Base-by-base conservation (phyloP, 495 filamentous ascomycete species). In the Neurospora africana region DNA sequence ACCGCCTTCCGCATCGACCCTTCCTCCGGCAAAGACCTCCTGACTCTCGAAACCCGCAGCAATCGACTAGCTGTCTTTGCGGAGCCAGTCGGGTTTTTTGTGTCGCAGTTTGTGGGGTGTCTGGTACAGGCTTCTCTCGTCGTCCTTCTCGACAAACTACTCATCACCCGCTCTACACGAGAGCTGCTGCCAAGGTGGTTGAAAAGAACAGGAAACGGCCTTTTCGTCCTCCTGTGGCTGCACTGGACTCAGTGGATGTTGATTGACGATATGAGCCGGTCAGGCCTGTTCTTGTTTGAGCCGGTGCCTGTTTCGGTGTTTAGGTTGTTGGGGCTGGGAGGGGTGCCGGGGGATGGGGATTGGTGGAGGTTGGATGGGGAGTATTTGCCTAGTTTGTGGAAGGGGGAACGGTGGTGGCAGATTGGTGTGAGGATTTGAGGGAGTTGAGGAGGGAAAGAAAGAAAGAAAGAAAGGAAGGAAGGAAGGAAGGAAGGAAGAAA, bases 261-360 rank as follows among this genome's bases (percentile, higher is more conserved):
- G 2, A 78, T 89, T 10, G 88, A 92, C 79, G 91, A 94, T 70
- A 88, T 92, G 76, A 81, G 85, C 0, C 79, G 83, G 15, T 85
- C 85, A 0, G 90, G 87, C 0, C 43, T 93, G 9, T 93, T 89
- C 88, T 71, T 92, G 21, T 87, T 84, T 73, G 90, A 93, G 79
- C 91, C 90, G 0, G 79, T 93, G n/a, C 91, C 91, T 0, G 23
- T 91, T 1, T 92, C 90, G 75, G 76, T 81, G 4, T 65, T 90
- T 13, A 80, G 90, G 44, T 84, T 83, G 11, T 43, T 91, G 11
- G 88, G 87, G 1, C 76, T 85, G 13, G 87, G 84, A 4, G 40
- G n/a, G 33, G 73, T 74, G 9, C 67, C 82, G 41, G 82, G 76
- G 0, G 84, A 87, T 44, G 84, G 87, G 69, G 84, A 85, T 4